Base-by-base conservation (phyloP, 768 basidiomycete genomes). In the Antrodiella citrinella region DNA sequence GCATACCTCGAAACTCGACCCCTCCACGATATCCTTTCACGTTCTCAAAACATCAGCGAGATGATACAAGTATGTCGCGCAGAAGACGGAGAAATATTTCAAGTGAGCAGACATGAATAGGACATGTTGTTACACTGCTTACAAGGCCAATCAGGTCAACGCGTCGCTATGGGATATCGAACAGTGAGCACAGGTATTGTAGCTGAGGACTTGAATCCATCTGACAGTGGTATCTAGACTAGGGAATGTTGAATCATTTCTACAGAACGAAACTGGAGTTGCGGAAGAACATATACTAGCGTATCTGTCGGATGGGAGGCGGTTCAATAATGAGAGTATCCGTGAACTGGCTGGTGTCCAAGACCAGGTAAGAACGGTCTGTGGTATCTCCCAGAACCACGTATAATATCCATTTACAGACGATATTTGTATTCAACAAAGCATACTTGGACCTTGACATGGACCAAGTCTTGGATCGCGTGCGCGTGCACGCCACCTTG, bases 361-460 rank as follows among this genome's bases (percentile, higher is more conserved):
- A 59, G 85, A 86, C 66, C 86, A 90, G 74, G 88, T 87, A 45
- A 46, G 74, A n/a, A n/a, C n/a, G n/a, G n/a, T n/a, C n/a, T n/a
- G n/a, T n/a, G n/a, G 21, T 44, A 39, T 48, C 50, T 15, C 50
- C 24, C 9, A 49, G 7, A 52, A n/a, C 20, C 48, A 47, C 49
- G 22, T 20, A 26, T 47, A 44, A 40, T 12, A 26, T 23, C n/a
- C 39, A 21, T 2, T 23, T 18, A 4, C 12, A 79, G 89, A 74
- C 80, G 4, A 84, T 92, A 53, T 91, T 79, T 59, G 85, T 91
- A 4, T 92, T 87, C 68, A 91, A 91, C 67, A 89, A 88, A 59
- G 71, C 77, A 59, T 86, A 85, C 58, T 74, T 92, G 30, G 86
- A 88, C 54, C 71, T 80, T 41, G 80, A 84, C 45, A 49, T 85